Conservation (phyloP, 148 eudicot species). For the Fagopyrum esculentum region DNA sequence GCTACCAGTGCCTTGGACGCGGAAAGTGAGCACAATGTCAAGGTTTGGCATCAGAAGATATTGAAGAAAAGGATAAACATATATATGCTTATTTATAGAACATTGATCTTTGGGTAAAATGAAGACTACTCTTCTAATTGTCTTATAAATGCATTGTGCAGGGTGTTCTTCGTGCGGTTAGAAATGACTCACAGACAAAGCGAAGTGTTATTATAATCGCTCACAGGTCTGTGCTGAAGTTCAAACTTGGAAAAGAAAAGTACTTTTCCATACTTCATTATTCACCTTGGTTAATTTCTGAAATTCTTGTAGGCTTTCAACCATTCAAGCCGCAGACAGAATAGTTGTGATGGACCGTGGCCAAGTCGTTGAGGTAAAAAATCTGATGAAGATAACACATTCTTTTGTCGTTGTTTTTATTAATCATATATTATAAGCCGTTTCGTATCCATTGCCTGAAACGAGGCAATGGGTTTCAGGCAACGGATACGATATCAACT, state of each 20-base stretch:
- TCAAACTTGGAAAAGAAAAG: neutral
- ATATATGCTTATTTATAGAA: neutral
- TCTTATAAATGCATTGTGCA: slow-evolving; percentile 19
- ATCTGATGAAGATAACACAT: neutral
- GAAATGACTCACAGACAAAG: slow-evolving; percentile 48
- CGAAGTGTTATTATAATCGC: slow-evolving; percentile 89
- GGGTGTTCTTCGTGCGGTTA: slow-evolving; percentile 82
- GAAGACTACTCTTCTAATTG: neutral
- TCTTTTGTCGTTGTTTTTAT: neutral
- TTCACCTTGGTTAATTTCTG: neutral
- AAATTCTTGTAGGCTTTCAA: slow-evolving; percentile 59
- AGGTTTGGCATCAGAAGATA: slow-evolving; percentile 34
- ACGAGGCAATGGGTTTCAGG: no score
- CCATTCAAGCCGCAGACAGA: slow-evolving; percentile 92
- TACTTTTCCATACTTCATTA: neutral
- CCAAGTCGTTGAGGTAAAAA: slow-evolving; percentile 70
- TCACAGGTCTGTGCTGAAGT: slow-evolving; percentile 49
- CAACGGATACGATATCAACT: neutral
- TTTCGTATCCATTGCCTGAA: no score
- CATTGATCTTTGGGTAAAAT: neutral
- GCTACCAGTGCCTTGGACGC: slow-evolving; percentile 99
- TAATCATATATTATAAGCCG: neutral
- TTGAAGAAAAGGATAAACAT: neutral
- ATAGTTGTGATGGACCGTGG: slow-evolving; percentile 92
- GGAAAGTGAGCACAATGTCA: slow-evolving; percentile 93